A percentile compares a stretch with the other conserved stretches of the same genome.
phyloP scores from a whole-genome alignment of 352 stramenopile species.

The Thraustochytrium sp. region DNA sequence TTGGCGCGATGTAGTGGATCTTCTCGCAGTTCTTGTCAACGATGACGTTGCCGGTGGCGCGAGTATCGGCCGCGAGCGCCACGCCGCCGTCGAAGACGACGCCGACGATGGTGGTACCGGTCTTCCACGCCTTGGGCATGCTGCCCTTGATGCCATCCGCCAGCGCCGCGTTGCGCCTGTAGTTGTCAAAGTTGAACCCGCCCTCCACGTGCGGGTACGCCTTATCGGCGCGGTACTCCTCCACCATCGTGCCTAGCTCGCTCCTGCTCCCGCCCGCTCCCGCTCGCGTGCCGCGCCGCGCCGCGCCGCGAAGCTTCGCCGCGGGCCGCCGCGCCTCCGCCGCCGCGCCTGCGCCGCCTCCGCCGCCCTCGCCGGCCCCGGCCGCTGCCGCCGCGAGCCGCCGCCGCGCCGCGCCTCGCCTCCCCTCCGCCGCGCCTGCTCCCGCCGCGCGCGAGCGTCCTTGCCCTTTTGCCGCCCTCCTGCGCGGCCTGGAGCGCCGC shows the following conservation, averaged over 20 bases:
- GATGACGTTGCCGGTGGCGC: slow-evolving; percentile 79
- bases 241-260: neutral
- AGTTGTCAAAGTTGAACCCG: slow-evolving; percentile 43
- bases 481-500: too few relatives aligned
- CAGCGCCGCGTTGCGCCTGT: slow-evolving; percentile 26
- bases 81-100: slow-evolving; percentile 94
- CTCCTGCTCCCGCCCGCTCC: neutral
- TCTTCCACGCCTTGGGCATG: slow-evolving; percentile 74
- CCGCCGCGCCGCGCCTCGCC: too few relatives aligned
- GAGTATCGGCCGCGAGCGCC: slow-evolving; percentile 93
- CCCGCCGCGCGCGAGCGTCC: too few relatives aligned
- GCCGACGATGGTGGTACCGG: slow-evolving; percentile 91
- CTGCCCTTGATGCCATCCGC: slow-evolving; percentile 43
- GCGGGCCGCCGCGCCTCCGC: too few relatives aligned
- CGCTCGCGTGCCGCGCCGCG: too few relatives aligned
- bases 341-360: too few relatives aligned
- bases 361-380: too few relatives aligned
- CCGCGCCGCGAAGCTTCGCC: too few relatives aligned
- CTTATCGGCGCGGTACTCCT: slow-evolving; percentile 2
- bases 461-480: too few relatives aligned
- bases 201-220: slow-evolving; percentile 27
- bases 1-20: slow-evolving; percentile 98
- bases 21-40: slow-evolving; percentile 99
- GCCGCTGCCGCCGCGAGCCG: too few relatives aligned
- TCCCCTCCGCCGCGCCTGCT: too few relatives aligned